phyloP scores from a whole-genome alignment of 768 basidiomycete species.

The Dendrothele bispora region DNA sequence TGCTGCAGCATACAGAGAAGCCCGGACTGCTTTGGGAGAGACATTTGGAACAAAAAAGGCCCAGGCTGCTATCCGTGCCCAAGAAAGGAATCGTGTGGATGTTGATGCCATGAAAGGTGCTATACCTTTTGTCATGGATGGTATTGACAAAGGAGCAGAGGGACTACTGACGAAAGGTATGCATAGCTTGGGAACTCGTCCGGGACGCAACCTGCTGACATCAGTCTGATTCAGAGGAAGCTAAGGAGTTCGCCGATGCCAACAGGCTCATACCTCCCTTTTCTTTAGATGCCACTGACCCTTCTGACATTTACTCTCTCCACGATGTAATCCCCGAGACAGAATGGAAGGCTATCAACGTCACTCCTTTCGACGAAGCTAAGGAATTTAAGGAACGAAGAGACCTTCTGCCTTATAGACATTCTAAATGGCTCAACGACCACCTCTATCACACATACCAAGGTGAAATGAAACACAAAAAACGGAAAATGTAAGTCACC shows the following conservation, averaged over 20 bases:
- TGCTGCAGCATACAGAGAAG: slow-evolving; percentile 55
- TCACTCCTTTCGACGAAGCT: slow-evolving; percentile 55
- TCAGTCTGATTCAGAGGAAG: slow-evolving; percentile 51
- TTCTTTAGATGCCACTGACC: slow-evolving; percentile 61
- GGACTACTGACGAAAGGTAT: slow-evolving; percentile 70
- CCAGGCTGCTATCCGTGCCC: slow-evolving; percentile 78
- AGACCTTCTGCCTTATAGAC: slow-evolving; percentile 58
- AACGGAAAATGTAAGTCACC: slow-evolving; percentile 56
- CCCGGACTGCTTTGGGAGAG: slow-evolving; percentile 80
- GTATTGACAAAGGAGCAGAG: slow-evolving; percentile 73
- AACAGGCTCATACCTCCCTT: slow-evolving; percentile 77
- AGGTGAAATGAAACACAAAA: slow-evolving; percentile 49
- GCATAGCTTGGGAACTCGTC: slow-evolving; percentile 17
- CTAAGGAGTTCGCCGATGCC: slow-evolving; percentile 59
- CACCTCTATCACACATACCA: slow-evolving; percentile 47
- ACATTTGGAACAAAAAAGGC: slow-evolving; percentile 96
- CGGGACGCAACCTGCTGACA: slow-evolving; percentile 3
- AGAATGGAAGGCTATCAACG: slow-evolving; percentile 74
- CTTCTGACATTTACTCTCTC: slow-evolving; percentile 72
- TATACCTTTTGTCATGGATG: slow-evolving; percentile 76
- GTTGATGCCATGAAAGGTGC: slow-evolving; percentile 85
- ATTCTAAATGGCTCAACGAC: slow-evolving; percentile 71
- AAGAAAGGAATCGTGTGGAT: slow-evolving; percentile 89
- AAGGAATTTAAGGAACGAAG: slow-evolving; percentile 45
- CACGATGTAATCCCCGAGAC: slow-evolving; percentile 76